Conservation (phyloP, 2,329 filamentous ascomycete genomes). For the Escovopsis sp. region DNA sequence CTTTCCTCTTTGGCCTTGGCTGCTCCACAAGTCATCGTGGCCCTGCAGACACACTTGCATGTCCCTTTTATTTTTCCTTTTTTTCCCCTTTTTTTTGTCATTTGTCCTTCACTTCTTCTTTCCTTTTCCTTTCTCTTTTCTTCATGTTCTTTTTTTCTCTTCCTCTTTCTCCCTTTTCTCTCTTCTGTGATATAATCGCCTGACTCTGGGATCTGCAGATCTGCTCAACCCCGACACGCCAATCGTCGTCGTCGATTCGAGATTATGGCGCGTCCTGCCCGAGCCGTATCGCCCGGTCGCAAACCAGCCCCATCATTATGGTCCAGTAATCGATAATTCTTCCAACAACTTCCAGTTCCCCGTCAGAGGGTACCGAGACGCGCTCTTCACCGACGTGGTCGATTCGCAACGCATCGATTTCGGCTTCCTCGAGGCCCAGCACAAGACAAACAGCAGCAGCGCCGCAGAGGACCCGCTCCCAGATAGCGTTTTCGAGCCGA, state of each 20-base stretch:
- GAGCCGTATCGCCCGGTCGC: conserved; percentile 10
- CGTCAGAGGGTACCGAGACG: conserved; percentile 39
- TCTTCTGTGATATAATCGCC: too few relatives aligned
- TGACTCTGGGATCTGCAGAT: conserved; percentile 33
- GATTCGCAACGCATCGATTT: conserved; percentile 44
- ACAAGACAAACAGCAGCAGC: conserved; percentile 23
- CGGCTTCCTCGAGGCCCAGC: conserved; percentile 33
- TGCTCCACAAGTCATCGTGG: neutral
- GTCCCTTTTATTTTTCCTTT: too few relatives aligned
- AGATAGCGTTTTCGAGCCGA: conserved; percentile 36
- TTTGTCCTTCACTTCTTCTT: too few relatives aligned
- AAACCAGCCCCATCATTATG: conserved; percentile 11
- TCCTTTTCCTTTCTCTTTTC: too few relatives aligned
- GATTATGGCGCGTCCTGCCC: conserved; percentile 15
- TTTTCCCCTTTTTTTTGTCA: too few relatives aligned
- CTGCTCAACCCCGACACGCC: conserved; percentile 57
- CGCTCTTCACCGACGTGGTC: conserved; percentile 39
- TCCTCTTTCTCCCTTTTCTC: too few relatives aligned
- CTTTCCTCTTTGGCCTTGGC: neutral
- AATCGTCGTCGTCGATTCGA: conserved; percentile 52
- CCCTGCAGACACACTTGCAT: too few relatives aligned
- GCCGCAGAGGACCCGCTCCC: conserved; percentile 36
- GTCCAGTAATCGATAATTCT: conserved; percentile 5
- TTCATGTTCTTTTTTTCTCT: too few relatives aligned
- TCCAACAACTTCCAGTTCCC: conserved; percentile 12